Evolutionary conservation across 2,329 filamentous ascomycete species (phyloP), one percentile per base, ranked within the genome.

Genomic region (Penicillium olsonii): DNA sequence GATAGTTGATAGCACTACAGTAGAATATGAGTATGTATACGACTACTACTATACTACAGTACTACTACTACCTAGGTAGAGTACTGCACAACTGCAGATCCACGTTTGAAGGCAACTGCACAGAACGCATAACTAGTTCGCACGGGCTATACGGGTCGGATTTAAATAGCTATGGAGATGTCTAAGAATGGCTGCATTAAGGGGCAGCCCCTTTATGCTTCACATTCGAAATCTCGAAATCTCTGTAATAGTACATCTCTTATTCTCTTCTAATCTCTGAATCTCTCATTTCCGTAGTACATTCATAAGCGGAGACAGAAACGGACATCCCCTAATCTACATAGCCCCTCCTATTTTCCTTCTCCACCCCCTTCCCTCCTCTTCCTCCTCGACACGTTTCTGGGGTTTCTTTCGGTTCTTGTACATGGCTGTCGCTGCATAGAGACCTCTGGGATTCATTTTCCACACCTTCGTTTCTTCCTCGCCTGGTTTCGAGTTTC

Each of bases 371-470:
- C 43, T 41, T 56, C 57, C 33, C 42, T 42, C 41, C 26, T 45
- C 53, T 41, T 34, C 41, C 45, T 55, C 33, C 37, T 48, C 42
- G 61, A 60, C 62, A 56, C 65, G 60, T 65, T 35, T 61, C 57
- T 63, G 58, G 63, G 56, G 53, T 50, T 48, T 42, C 26, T 17
- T 50, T 52, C 53, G 42, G 45, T 53, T 57, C 56, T 60, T 64
- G 61, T 68, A 68, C 56, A 68, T 70, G 64, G 64, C 60, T 63
- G 57, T 57, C 59, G 52, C 53, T 52, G 52, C 57, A 48, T 64
- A 63, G 62, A 61, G 54, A 56, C 53, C 47, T 49, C 59, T 58
- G 55, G 55, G 58, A 61, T 53, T 59, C 59, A 50, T 57, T 63
- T 62, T 54, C 62, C 59, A 48, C 46, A 55, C 55, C 53, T 57